Evolutionary conservation across 2,329 filamentous ascomycete species (phyloP), one percentile per base, ranked within the genome.

Genomic region (Aspergillus nomiae): DNA sequence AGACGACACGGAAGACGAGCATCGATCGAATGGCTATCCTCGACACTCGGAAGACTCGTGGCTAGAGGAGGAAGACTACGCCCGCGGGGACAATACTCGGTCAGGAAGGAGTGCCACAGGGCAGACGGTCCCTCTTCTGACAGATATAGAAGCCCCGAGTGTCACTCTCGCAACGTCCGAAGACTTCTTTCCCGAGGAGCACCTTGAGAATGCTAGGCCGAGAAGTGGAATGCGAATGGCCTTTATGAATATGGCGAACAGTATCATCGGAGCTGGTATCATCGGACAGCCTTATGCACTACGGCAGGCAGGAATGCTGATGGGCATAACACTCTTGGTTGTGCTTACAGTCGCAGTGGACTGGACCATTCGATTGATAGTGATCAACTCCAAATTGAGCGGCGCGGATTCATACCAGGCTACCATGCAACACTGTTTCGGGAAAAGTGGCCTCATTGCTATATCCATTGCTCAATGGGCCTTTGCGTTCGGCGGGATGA

Each of bases 241-340:
- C 3, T 98, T 99, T 70, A 97, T 98, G 93, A 99, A 99, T 80
- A 99, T 99, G 95, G 94, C 95, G 66, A 99, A 99, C 82, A 96
- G 92, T 71, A 99, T 99, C 76, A 97, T 99, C 65, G 88, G 88
- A 34, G 88, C 88, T 34, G 88, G 88, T 2, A 90, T 90, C 63
- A 90, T 90, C 70, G 88, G 92, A 4, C 95, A 99, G 80, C 94
- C 95, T 14, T 99, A 98, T 79, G 95, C 95, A n/a, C 90, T 99
- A 74, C 88, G 88, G 63, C 94, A 98, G 81, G 95, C 95, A 9
- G 95, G 95, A 8, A 85, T 99, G 70, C 76, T 92, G 19, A 90
- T 91, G 43, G 95, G 95, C 32, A 83, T 94, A 7, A 72, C 92
- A 54, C 85, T 99, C 61, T 86, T 99, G 24, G 80, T 97, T 30